Conservation (phyloP, 441 rosid species). For the Isatis lusitanica region DNA sequence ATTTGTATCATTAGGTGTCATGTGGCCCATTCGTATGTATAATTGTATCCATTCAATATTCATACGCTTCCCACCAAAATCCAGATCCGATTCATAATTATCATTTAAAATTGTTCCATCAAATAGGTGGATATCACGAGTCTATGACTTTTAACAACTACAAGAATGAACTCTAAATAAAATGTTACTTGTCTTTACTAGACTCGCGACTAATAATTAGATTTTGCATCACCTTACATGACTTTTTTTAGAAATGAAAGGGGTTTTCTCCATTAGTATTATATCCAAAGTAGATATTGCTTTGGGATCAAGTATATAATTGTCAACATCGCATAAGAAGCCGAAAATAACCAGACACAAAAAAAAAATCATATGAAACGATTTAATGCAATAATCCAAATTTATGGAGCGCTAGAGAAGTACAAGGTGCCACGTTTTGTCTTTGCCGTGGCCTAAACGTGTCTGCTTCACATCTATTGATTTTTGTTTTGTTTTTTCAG, state of each 20-base stretch:
- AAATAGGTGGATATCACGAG: neutral
- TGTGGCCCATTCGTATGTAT: constrained; percentile 19
- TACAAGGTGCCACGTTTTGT: constrained; percentile 40
- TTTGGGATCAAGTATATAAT: constrained; percentile 33
- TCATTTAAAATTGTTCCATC: neutral
- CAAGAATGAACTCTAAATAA: neutral
- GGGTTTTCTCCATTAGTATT: constrained; percentile 1
- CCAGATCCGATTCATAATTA: neutral
- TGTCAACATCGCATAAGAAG: constrained; percentile 32
- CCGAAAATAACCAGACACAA: constrained; percentile 1
- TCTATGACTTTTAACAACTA: constrained; percentile 2
- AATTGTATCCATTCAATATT: neutral
- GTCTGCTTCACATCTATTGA: constrained; percentile 37
- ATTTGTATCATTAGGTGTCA: constrained; percentile 35
- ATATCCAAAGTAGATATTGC: constrained; percentile 35
- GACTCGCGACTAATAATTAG: neutral
- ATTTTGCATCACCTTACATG: neutral
- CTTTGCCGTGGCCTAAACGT: constrained; percentile 35
- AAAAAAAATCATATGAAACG: neutral
- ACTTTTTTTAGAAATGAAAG: neutral
- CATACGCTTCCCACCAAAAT: constrained; percentile 6
- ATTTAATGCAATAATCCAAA: constrained; percentile 30
- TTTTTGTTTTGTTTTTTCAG: neutral
- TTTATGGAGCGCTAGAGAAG: constrained; percentile 26
- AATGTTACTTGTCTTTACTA: neutral